Conservation (phyloP, 306 rosid species). For the Gynostemma pentaphyllum region DNA sequence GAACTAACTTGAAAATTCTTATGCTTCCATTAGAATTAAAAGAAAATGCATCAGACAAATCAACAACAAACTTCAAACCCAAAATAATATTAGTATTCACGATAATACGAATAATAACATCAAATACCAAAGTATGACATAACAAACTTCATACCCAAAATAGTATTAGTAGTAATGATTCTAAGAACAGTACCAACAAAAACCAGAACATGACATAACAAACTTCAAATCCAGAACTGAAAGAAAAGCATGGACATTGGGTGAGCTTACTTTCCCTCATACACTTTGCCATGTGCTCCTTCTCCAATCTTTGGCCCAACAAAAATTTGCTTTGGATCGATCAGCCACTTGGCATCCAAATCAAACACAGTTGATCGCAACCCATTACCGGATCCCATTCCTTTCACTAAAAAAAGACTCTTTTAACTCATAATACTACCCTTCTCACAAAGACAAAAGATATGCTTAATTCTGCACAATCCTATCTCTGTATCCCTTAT, state of each 20-base stretch:
- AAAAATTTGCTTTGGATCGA: slow-evolving; percentile 54
- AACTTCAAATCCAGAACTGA: not conserved
- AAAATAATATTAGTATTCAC: too few species aligned
- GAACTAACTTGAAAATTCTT: not conserved
- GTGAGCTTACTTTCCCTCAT: slow-evolving; percentile 63
- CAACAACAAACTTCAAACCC: not conserved
- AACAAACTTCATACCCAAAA: too few species aligned
- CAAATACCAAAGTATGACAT: too few species aligned
- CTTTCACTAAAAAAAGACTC: not conserved
- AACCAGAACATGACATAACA: slow-evolving; percentile 4
- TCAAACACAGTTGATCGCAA: slow-evolving; percentile 53
- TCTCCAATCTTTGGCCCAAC: slow-evolving; percentile 69
- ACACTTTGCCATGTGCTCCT: slow-evolving; percentile 70
- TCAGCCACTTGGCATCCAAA: slow-evolving; percentile 54
- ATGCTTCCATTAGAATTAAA: too few species aligned
- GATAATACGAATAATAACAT: too few species aligned
- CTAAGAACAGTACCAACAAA: too few species aligned
- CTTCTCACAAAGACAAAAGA: not conserved
- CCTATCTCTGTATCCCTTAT: not conserved
- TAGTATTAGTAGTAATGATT: too few species aligned
- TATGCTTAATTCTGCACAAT: not conserved
- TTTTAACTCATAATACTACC: not conserved
- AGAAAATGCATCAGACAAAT: not conserved
- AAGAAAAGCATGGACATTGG: not conserved
- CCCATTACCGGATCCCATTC: slow-evolving; percentile 91